These are phyloP conservation scores for Penicillium sp. DNA, from an alignment of 2,329 filamentous ascomycete genomes.

Conservation along the genomic window DNA sequence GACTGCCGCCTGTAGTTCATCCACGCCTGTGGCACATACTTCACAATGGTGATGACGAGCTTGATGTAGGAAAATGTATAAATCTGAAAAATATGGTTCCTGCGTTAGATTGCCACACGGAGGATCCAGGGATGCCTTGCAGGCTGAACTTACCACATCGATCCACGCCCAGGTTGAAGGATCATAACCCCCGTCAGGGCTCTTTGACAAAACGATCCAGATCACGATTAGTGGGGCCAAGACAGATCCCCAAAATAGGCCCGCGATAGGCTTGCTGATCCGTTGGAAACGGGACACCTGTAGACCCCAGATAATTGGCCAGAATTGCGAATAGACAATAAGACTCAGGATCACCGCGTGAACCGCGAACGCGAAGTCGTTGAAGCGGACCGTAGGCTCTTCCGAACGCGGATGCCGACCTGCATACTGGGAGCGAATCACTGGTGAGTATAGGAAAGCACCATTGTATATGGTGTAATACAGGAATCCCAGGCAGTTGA, in stretches of 20 bases:
- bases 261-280: slow-evolving; percentile 63
- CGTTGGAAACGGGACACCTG: slow-evolving; percentile 55
- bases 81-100: slow-evolving; percentile 43
- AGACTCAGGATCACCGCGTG: slow-evolving; percentile 74
- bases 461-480: slow-evolving; percentile 72
- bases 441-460: slow-evolving; percentile 74
- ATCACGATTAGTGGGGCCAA: slow-evolving; percentile 39
- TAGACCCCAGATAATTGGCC: slow-evolving; percentile 73
- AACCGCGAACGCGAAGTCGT: slow-evolving; percentile 83
- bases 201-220: slow-evolving; percentile 44
- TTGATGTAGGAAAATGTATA: slow-evolving; percentile 83
- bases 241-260: slow-evolving; percentile 68
- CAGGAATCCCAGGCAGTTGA: slow-evolving; percentile 64
- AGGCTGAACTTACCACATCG: slow-evolving; percentile 55
- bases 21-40: slow-evolving; percentile 85
- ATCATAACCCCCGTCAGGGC: slow-evolving; percentile 46
- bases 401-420: slow-evolving; percentile 70
- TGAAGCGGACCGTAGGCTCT: slow-evolving; percentile 80
- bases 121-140: not conserved
- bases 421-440: slow-evolving; percentile 80
- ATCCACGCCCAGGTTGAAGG: slow-evolving; percentile 61
- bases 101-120: slow-evolving; percentile 2
- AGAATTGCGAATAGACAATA: slow-evolving; percentile 76
- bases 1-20: slow-evolving; percentile 82
- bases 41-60: slow-evolving; percentile 81